These are phyloP conservation scores for Diaporthe sp. DNA, from an alignment of 2,329 filamentous ascomycete species.

Conservation along the genomic window DNA sequence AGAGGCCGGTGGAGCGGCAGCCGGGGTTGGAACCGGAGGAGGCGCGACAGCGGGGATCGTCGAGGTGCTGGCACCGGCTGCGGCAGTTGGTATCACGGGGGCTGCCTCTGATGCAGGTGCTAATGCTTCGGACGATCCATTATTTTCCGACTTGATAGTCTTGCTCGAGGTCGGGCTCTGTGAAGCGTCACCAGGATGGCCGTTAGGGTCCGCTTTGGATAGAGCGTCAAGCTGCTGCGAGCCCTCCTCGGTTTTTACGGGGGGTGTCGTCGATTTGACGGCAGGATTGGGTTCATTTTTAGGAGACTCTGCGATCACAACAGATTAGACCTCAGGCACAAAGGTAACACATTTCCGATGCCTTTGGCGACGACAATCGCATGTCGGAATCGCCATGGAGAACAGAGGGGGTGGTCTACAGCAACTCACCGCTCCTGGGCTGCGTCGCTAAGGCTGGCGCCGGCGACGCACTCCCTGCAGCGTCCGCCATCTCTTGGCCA, in stretches of 20 bases:
- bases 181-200: not conserved
- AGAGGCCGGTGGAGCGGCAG: not conserved
- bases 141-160: not conserved
- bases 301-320: constrained; percentile 19
- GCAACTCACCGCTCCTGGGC: constrained; percentile 37
- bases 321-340: not conserved
- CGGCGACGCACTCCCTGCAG: constrained; percentile 40
- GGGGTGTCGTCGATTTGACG: not conserved
- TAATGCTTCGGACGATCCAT: not conserved
- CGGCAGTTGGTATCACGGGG: constrained; percentile 7
- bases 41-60: constrained; percentile 27
- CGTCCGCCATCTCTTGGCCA: constrained; percentile 39
- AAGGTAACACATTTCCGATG: not conserved
- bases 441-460: constrained; percentile 39
- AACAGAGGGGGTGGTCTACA: not conserved
- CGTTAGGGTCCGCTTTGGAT: not conserved
- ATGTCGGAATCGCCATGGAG: not conserved
- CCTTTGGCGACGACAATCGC: not conserved
- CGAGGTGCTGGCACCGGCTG: constrained; percentile 1
- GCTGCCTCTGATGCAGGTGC: not conserved
- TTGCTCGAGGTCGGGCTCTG: not conserved
- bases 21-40: constrained; percentile 1
- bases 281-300: constrained; percentile 21
- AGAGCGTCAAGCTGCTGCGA: not conserved
- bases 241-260: constrained; percentile 26